Evolutionary conservation across 2,329 filamentous ascomycete genomes (phyloP).

Genomic region (Cadophora malorum): DNA sequence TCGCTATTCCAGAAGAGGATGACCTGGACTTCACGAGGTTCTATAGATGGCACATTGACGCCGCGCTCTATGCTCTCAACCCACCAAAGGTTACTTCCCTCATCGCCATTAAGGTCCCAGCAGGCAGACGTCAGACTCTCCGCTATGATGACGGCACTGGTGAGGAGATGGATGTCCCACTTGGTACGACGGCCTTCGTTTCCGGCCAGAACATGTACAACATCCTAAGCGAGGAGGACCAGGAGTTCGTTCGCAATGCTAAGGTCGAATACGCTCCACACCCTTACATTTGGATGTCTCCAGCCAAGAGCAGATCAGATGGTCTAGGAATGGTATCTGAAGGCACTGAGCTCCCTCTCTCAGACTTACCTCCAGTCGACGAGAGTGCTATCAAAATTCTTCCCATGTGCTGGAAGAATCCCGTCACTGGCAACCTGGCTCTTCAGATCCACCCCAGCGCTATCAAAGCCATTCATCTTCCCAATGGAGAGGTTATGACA

Average conservation of each 20-base stretch:
- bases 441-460: slow-evolving; percentile 78
- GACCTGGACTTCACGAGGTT: slow-evolving; percentile 64
- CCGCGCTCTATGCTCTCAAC: slow-evolving; percentile 76
- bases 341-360: slow-evolving; percentile 63
- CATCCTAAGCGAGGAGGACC: slow-evolving; percentile 66
- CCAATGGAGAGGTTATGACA: slow-evolving; percentile 71
- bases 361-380: slow-evolving; percentile 70
- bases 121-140: slow-evolving; percentile 68
- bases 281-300: slow-evolving; percentile 83
- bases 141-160: slow-evolving; percentile 75
- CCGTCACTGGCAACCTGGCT: slow-evolving; percentile 70
- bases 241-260: slow-evolving; percentile 70
- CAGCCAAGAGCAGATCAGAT: slow-evolving; percentile 68
- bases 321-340: slow-evolving; percentile 77
- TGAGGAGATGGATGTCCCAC: slow-evolving; percentile 70
- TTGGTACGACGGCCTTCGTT: slow-evolving; percentile 79
- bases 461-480: slow-evolving; percentile 70
- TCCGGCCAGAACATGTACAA: slow-evolving; percentile 76
- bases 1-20: slow-evolving; percentile 66
- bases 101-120: slow-evolving; percentile 75
- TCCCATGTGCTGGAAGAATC: slow-evolving; percentile 81
- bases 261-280: slow-evolving; percentile 79
- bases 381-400: slow-evolving; percentile 71
- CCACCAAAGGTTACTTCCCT: slow-evolving; percentile 76
- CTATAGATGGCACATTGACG: slow-evolving; percentile 84